Evolutionary conservation across 148 eudicot genomes (phyloP).

Genomic region (Fagopyrum esculentum): DNA sequence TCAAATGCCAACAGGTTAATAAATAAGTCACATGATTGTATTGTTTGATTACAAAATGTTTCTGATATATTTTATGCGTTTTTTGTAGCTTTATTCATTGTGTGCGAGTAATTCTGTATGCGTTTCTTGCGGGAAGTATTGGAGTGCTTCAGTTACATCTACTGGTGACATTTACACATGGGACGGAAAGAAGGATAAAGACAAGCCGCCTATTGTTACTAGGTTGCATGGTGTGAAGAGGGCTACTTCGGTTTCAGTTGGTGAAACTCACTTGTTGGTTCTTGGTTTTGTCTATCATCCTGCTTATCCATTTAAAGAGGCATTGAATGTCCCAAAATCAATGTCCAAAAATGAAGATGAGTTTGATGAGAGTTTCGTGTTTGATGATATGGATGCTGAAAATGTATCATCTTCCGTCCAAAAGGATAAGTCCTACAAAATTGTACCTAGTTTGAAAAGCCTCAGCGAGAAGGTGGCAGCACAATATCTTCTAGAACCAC

Average conservation of each 20-base stretch:
- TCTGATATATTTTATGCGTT: background rate
- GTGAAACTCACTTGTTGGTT: slow-evolving; percentile 84
- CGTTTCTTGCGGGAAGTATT: slow-evolving; percentile 83
- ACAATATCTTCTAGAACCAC: slow-evolving; percentile 74
- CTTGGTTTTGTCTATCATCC: slow-evolving; percentile 87
- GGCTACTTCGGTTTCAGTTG: slow-evolving; percentile 81
- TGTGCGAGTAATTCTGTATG: slow-evolving; percentile 58
- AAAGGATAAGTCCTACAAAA: slow-evolving; percentile 25
- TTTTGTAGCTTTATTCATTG: slow-evolving; percentile 52
- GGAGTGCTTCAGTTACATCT: slow-evolving; percentile 76
- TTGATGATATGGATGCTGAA: slow-evolving; percentile 41
- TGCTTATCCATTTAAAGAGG: slow-evolving; percentile 32
- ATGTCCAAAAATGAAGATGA: slow-evolving; percentile 37
- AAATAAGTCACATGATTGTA: background rate
- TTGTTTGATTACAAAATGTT: background rate
- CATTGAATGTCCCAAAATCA: slow-evolving; percentile 21
- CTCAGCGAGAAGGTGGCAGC: slow-evolving; percentile 89
- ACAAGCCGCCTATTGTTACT: slow-evolving; percentile 44
- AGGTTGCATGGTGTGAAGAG: slow-evolving; percentile 78
- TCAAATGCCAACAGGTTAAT: slow-evolving; percentile 82
- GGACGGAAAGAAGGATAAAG: slow-evolving; percentile 73
- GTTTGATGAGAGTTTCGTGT: slow-evolving; percentile 67
- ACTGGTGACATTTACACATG: slow-evolving; percentile 85
- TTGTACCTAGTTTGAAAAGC: slow-evolving; percentile 70
- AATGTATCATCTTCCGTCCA: slow-evolving; percentile 14